Conservation (phyloP, 192 early-diverging fungal species). For the Mortierella claussenii region DNA sequence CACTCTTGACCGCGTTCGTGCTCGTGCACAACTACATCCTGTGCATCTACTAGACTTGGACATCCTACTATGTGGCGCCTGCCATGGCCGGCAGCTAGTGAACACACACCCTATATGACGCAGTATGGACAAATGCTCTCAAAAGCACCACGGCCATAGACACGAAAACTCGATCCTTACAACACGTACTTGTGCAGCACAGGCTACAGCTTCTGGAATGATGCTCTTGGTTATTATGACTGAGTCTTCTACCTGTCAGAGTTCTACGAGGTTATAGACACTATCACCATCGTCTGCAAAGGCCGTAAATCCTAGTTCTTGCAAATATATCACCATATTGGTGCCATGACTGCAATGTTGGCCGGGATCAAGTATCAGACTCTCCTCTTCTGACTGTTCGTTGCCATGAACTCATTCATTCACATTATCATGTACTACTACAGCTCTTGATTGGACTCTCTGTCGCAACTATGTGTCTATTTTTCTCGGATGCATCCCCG, state of each 20-base stretch:
- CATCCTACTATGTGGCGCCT: constrained; percentile 71
- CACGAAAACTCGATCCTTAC: too few relatives aligned
- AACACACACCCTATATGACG: constrained; percentile 59
- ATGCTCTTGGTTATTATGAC: constrained; percentile 81
- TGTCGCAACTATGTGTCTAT: constrained; percentile 73
- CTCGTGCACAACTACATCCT: constrained; percentile 81
- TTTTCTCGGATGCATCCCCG: constrained; percentile 68
- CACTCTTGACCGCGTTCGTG: constrained; percentile 76
- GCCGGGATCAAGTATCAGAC: constrained; percentile 73
- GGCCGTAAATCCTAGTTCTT: constrained; percentile 80
- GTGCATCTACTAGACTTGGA: constrained; percentile 75
- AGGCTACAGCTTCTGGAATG: constrained; percentile 71
- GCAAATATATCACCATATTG: constrained; percentile 89
- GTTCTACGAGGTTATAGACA: constrained; percentile 89
- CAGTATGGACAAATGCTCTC: constrained; percentile 57
- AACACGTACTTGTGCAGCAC: constrained; percentile 76
- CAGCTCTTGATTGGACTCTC: constrained; percentile 84
- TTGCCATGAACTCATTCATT: constrained; percentile 86
- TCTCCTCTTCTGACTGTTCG: constrained; percentile 85
- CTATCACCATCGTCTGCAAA: constrained; percentile 85
- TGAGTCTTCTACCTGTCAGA: constrained; percentile 87
- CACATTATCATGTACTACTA: constrained; percentile 91
- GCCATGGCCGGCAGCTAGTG: constrained; percentile 63
- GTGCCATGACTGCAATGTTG: constrained; percentile 87
- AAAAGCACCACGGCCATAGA: too few relatives aligned